Evolutionary conservation across 352 stramenopile genomes (phyloP), one percentile per base, ranked within the genome.

Genomic region (Globisporangium emineosum): DNA sequence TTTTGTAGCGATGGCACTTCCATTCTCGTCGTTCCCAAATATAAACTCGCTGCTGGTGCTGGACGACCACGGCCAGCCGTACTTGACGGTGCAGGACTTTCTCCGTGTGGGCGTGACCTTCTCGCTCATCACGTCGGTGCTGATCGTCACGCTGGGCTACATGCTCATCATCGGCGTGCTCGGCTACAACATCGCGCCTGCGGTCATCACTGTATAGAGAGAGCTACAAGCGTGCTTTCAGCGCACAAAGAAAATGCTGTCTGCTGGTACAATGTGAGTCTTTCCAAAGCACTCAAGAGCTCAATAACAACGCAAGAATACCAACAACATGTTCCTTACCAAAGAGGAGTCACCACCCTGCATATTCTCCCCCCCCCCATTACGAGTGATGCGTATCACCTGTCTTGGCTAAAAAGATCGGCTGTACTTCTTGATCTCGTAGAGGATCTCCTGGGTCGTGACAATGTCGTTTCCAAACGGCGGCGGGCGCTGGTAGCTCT

Each of bases 381-480:
- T 40, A 40, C 17, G 33, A 40, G 17, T 15, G 13, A 40, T 17
- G 10, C 19, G 15, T n/a, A 8, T 8, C 15, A 10, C 5, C 37
- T 21, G 15, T 6, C 17, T 23, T 32, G 2, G 5, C 71, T 92
- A 97, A 75, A 98, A 97, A 0, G 90, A 93, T 60, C 96, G 79
- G 50, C 88, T 97, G 74, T 99, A 98, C 73, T 98, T 98, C 74
- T 98, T 98, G 75, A 99, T 99, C 79, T 99, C 97, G 60, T 97
- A 94, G 69, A 99, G 76, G 74, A 99, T 99, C 62, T 97, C 92
- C 65, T 96, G 91, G 30, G 93, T 98, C 45, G 89, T 94, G 21
- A 99, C 94, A 62, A 99, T 92, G 68, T 98, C 94, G 63, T 95
- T 94, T 52, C 84, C 87, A 67, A 98, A 98, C 10, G 89, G 83